Base-by-base conservation (phyloP, 768 basidiomycete genomes). In the Paxillus rubicundulus region DNA sequence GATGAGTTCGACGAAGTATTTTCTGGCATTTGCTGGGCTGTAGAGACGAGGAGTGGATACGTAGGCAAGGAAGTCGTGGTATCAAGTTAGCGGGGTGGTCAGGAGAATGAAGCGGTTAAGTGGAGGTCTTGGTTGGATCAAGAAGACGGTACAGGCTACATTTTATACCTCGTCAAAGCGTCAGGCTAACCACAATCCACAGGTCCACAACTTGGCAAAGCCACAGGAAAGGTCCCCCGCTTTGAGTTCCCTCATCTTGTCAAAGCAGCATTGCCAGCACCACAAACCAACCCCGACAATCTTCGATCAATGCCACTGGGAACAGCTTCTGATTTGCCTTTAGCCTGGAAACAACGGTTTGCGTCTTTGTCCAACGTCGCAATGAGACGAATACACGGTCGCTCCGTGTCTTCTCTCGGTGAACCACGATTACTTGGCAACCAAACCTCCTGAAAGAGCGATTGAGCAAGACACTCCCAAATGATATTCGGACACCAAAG, bases 81-180 rank as follows among this genome's bases (percentile, higher is more conserved):
- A 44, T 33, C 14, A 49, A 17, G 34, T n/a, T 32, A 17, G 10
- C 40, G 18, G n/a, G 12, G 36, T 10, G 30, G 30, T 30, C 1
- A 30, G 30, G 14, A 39, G 36, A 28, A 16, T 14, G 37, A 24
- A 47, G 43, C 6, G 37, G 13, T 20, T 2, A 37, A 27, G 17
- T 24, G 32, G 43, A 49, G 20, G 30, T 40, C 43, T 20, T 54
- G 30, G 34, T 38, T 18, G 50, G 44, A 17, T 27, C 24, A 10
- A 27, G 16, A n/a, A 46, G 32, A 40, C 40, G 34, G 9, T 24
- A 33, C 40, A 16, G 41, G 46, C 51, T 49, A 41, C 39, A 53
- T 66, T 61, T 66, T 66, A 9, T 21, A 42, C 36, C 16, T n/a
- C 20, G 52, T 58, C 63, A 66, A 58, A 59, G 59, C 59, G 59